Conservation (phyloP, 2,329 filamentous ascomycete species). For the Calonectria hongkongensis region DNA sequence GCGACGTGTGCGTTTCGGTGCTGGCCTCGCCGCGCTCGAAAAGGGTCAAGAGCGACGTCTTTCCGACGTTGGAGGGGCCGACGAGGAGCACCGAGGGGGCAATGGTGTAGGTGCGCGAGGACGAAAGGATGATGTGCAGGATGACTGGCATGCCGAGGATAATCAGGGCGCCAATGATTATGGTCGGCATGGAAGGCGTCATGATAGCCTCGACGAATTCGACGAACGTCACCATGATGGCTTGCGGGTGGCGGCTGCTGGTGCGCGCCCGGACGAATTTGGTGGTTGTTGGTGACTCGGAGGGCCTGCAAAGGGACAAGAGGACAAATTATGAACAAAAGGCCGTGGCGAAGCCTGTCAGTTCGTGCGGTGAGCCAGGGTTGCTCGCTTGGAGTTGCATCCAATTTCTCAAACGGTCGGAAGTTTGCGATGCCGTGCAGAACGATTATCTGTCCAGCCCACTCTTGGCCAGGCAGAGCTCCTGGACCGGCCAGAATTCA, state of each 20-base stretch:
- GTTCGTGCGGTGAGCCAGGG: constrained; percentile 19
- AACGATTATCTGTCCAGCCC: constrained; percentile 40
- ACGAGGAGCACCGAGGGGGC: constrained; percentile 87
- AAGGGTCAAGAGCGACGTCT: constrained; percentile 90
- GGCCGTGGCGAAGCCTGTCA: neutral
- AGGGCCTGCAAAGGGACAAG: neutral
- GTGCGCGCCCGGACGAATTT: constrained; percentile 29
- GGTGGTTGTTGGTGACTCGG: constrained; percentile 3
- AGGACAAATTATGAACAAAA: neutral
- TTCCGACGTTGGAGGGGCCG: constrained; percentile 88
- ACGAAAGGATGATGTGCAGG: constrained; percentile 85
- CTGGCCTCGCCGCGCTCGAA: constrained; percentile 72
- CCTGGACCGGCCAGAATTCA: constrained; percentile 16
- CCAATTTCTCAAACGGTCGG: constrained; percentile 34
- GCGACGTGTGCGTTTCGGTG: constrained; percentile 73
- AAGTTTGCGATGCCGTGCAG: constrained; percentile 36
- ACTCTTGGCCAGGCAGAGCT: constrained; percentile 26
- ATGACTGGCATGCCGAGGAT: constrained; percentile 84
- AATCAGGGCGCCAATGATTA: constrained; percentile 82
- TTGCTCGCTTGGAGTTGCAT: constrained; percentile 9
- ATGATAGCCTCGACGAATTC: constrained; percentile 71
- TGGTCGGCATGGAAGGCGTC: constrained; percentile 75
- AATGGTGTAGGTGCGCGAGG: constrained; percentile 76
- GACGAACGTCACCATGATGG: constrained; percentile 63
- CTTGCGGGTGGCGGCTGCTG: constrained; percentile 39